Evolutionary conservation across 164 flowering plant species (phyloP).

Genomic region (Stephania cephalantha): DNA sequence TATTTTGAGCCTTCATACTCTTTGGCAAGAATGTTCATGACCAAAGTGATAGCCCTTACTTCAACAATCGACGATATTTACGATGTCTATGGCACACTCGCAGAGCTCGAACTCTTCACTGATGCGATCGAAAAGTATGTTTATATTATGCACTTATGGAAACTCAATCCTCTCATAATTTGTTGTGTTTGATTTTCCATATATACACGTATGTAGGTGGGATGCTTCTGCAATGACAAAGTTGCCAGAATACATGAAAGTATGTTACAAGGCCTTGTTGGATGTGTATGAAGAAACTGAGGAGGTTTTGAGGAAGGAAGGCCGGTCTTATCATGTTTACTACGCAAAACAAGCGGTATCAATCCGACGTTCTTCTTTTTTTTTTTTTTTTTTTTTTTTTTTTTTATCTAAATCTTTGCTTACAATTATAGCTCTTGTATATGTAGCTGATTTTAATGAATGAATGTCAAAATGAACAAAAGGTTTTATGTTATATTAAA

Average conservation of each 20-base stretch:
- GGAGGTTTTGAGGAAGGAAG: slow-evolving; percentile 21
- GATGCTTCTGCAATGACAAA: slow-evolving; percentile 18
- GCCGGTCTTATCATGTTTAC: slow-evolving; percentile 17
- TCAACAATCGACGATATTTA: slow-evolving; percentile 22
- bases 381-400: too few relatives aligned
- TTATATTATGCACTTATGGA: not conserved
- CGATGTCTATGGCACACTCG: slow-evolving; percentile 21
- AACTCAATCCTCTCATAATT: too few relatives aligned
- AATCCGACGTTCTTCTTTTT: too few relatives aligned
- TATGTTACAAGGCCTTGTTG: slow-evolving; percentile 19
- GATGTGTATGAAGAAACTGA: slow-evolving; percentile 26
- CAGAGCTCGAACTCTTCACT: slow-evolving; percentile 21
- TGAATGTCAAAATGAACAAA: too few relatives aligned
- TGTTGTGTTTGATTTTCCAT: not conserved
- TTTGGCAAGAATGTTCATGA: slow-evolving; percentile 6
- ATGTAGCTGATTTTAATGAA: too few relatives aligned
- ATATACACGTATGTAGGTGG: slow-evolving; percentile 26
- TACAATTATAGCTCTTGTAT: too few relatives aligned
- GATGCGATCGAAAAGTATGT: slow-evolving; percentile 22
- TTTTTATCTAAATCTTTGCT: too few relatives aligned
- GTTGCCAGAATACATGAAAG: slow-evolving; percentile 38
- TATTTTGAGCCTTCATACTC: slow-evolving; percentile 24
- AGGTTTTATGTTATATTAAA: too few relatives aligned
- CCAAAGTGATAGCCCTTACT: slow-evolving; percentile 16
- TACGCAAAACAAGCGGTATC: slow-evolving; percentile 31